phyloP scores from a whole-genome alignment of 2,329 filamentous ascomycete genomes.

The Camptophora hylomeconis region DNA sequence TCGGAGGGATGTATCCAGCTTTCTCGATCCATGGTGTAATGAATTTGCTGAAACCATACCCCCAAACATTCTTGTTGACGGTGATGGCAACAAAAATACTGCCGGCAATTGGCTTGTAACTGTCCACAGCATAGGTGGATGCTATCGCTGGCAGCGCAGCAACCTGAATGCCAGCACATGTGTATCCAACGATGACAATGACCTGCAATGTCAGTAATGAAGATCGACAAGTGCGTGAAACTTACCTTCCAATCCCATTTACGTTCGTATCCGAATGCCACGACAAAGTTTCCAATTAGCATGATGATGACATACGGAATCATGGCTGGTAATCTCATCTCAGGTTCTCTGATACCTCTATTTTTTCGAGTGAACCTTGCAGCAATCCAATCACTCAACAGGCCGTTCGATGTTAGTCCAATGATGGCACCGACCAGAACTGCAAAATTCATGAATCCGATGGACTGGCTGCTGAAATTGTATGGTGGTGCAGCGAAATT shows the following conservation, averaged over 20 bases:
- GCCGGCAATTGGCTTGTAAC: conserved; percentile 50
- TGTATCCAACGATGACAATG: conserved; percentile 46
- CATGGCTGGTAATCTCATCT: conserved; percentile 45
- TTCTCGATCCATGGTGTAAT: conserved; percentile 39
- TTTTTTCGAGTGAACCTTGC: conserved; percentile 41
- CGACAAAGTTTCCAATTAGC: conserved; percentile 45
- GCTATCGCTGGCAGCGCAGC: conserved; percentile 47
- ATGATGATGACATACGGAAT: conserved; percentile 45
- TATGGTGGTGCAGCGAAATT: conserved; percentile 44
- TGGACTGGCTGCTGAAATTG: conserved; percentile 35
- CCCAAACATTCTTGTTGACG: conserved; percentile 53
- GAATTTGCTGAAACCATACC: conserved; percentile 46
- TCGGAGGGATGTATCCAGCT: conserved; percentile 40
- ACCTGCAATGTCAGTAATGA: too few relatives aligned
- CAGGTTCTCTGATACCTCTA: conserved; percentile 42
- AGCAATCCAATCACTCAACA: conserved; percentile 44
- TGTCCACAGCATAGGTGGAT: conserved; percentile 47
- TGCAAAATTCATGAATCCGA: conserved; percentile 47
- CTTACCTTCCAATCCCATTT: conserved; percentile 40
- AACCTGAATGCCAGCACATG: conserved; percentile 44
- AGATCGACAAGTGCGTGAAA: conserved; percentile 2
- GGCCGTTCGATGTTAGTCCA: conserved; percentile 42
- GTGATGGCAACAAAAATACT: conserved; percentile 48
- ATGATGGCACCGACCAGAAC: conserved; percentile 41
- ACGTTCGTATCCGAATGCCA: conserved; percentile 40